Evolutionary conservation across 106 monocot genomes (phyloP).

Genomic region (Cymbidium sinense): DNA sequence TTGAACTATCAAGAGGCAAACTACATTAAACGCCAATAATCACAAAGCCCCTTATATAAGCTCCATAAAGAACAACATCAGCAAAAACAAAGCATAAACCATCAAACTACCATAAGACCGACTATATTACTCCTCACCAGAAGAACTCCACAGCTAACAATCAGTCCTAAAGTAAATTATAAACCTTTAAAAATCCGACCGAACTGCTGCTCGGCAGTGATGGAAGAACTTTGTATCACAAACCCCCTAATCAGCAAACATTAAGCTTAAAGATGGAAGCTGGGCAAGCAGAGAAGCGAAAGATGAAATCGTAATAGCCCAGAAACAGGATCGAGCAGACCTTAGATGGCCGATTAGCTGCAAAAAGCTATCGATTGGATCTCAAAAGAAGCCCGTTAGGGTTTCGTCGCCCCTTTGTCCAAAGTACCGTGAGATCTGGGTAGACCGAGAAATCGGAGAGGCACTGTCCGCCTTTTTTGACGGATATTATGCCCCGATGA

Average conservation of each 20-base stretch:
- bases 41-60: not conserved
- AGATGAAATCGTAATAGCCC: not conserved
- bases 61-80: not conserved
- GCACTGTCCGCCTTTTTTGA: not conserved
- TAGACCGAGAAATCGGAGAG: not conserved
- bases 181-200: not conserved
- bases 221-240: not conserved
- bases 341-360: not conserved
- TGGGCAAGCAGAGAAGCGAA: not conserved
- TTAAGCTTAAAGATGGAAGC: not conserved
- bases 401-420: slow-evolving; percentile 1
- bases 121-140: not conserved
- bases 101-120: not conserved
- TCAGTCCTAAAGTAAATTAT: not conserved
- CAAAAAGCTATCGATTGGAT: not conserved
- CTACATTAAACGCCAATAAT: not conserved
- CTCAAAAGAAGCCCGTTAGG: not conserved
- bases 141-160: not conserved
- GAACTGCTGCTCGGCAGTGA: not conserved
- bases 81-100: not conserved
- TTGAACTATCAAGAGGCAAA: not conserved
- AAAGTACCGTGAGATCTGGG: not conserved
- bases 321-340: not conserved
- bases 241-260: not conserved
- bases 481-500: not conserved